Base-by-base conservation (phyloP, 2,329 filamentous ascomycete species). In the Myriosclerotinia duriaeana region DNA sequence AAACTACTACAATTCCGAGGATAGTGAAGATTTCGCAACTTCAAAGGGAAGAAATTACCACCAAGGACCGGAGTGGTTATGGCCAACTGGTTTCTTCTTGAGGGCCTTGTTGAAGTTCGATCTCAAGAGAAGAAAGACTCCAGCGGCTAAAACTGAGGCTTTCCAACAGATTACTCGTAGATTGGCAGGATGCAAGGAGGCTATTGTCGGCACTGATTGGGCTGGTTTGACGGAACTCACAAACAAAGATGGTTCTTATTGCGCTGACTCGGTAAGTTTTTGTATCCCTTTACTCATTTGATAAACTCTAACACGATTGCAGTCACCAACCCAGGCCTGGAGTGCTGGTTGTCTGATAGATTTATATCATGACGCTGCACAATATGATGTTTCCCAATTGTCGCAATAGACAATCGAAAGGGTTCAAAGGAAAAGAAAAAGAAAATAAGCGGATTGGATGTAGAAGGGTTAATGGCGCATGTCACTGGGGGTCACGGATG, bases 41-140 rank as follows among this genome's bases (percentile, higher is more conserved):
- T 88, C 90, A 72, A 98, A 98, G 79, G 95, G 95, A 60, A 85
- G 95, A 66, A 99, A 98, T 79, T 99, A 99, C 79, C 95, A 99
- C 78, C 94, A 98, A 78, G 95, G 95, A 5, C 96, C 95, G 0
- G 95, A 99, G 78, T 99, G 95, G 95, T 81, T 97, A 34, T 99
- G 95, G 95, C 96, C 94, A 0, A 94, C 92, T 1, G 95, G 95
- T 5, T 99, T 93, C 82, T 99, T 97, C 83, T 83, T 97, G 30
- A 88, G 96, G 59, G 95, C 95, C 1, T 81, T 99, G 71, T 84
- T 99, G 70, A 91, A 93, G 77, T 98, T 98, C 74, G 93, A 97
- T 76, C 80, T 98, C 60, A 84, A 85, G 80, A 84, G 93, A 40
- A 85, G 92, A 59, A 83, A 84, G 69, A 86, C 83, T 1, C 68